Percentiles rank a stretch among this genome's conserved stretches.
Evolutionary conservation across 1,284 basidiomycete genomes (phyloP).

Genomic region (Hymenochaete sp.): DNA sequence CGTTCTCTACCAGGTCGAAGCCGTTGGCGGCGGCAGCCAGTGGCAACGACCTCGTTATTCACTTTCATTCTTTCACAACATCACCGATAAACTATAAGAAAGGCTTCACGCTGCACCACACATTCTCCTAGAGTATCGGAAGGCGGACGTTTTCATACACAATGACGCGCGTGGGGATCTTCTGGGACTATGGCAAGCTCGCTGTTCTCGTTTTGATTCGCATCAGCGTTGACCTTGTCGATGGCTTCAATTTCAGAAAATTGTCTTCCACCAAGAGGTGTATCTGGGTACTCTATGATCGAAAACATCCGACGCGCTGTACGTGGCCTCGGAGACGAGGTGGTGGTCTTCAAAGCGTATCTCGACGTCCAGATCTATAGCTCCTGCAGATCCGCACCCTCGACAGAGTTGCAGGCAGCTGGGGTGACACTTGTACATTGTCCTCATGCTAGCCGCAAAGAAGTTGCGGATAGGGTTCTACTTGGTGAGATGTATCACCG

Average conservation of each 20-base stretch:
- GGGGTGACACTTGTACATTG: slow-evolving; percentile 7
- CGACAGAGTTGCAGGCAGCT: slow-evolving; percentile 4
- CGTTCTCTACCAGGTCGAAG: no score
- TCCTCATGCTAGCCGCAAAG: slow-evolving; percentile 4
- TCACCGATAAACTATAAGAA: background rate
- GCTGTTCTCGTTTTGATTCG: background rate
- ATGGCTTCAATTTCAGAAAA: slow-evolving; percentile 10
- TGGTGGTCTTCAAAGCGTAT: slow-evolving; percentile 8
- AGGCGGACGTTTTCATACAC: no score
- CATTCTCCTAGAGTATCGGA: no score
- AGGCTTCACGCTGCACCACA: slow-evolving; percentile 1
- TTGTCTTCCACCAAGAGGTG: background rate
- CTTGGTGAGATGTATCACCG: slow-evolving; percentile 1
- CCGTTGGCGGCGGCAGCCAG: no score
- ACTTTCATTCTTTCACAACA: background rate
- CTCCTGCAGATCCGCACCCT: background rate
- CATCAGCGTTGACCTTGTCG: background rate
- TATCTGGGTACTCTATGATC: background rate
- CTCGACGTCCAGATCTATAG: background rate
- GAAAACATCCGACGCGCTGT: slow-evolving; percentile 2
- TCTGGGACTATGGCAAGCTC: slow-evolving; percentile 11
- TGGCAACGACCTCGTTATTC: no score
- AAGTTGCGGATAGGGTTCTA: slow-evolving; percentile 6
- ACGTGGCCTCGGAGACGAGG: background rate
- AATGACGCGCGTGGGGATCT: slow-evolving; percentile 6